A percentile compares a stretch with the other conserved stretches of the same genome.
phyloP scores from a whole-genome alignment of 306 rosid genomes.

The Pterocarpus santalinus region DNA sequence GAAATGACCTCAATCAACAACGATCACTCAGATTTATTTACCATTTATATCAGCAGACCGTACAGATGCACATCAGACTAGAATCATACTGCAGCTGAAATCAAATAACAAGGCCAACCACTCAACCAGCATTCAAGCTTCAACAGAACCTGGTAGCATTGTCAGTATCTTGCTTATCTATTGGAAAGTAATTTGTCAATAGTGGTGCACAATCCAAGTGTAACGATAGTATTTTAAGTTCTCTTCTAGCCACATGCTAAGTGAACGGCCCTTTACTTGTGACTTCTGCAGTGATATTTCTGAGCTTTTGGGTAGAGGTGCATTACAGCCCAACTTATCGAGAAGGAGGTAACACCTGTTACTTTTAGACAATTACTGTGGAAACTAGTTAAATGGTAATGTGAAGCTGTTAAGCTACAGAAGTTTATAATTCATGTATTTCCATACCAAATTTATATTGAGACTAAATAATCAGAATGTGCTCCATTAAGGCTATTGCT shows the following conservation, averaged over 20 bases:
- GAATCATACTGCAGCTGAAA: no score
- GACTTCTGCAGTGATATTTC: constrained; percentile 86
- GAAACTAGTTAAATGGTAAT: constrained; percentile 11
- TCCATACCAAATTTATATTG: neutral
- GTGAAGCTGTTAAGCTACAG: constrained; percentile 33
- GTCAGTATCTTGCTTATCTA: constrained; percentile 13
- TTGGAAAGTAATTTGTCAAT: constrained; percentile 28
- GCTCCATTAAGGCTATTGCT: constrained; percentile 32
- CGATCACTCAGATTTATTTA: no score
- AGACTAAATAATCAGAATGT: neutral
- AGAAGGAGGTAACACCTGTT: constrained; percentile 75
- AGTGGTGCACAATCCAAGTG: constrained; percentile 21
- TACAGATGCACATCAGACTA: no score
- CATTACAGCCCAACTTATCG: constrained; percentile 98
- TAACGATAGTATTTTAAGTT: constrained; percentile 11
- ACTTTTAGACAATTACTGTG: neutral
- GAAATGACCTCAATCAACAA: no score
- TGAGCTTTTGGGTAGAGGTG: constrained; percentile 99
- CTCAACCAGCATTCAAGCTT: no score
- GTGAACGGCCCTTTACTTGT: constrained; percentile 22
- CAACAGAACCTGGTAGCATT: no score
- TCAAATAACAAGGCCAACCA: no score
- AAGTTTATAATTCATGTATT: constrained; percentile 32
- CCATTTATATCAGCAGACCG: no score
- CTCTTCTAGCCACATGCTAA: constrained; percentile 33